These are phyloP conservation scores for Actinomortierella wolfii DNA, from an alignment of 371 early-diverging fungal species.

Conservation along the genomic window DNA sequence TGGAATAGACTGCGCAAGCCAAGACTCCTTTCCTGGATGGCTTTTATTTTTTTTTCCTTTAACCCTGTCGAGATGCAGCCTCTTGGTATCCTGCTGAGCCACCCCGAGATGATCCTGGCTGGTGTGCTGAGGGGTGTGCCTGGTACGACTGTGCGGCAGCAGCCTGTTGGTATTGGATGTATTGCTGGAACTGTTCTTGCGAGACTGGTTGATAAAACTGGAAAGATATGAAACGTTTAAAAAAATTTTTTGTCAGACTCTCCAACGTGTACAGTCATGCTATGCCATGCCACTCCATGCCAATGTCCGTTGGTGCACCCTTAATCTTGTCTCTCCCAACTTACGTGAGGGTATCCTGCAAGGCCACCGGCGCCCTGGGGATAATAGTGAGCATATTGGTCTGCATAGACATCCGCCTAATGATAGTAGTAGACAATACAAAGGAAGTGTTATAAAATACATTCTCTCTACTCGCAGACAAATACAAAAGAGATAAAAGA, in stretches of 20 bases:
- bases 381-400: slow-evolving; percentile 26
- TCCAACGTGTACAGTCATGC: too few species aligned
- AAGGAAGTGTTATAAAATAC: too few species aligned
- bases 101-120: slow-evolving; percentile 19
- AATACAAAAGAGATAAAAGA: background rate
- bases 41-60: background rate
- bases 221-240: too few species aligned
- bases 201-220: slow-evolving; percentile 33
- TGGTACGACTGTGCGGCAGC: slow-evolving; percentile 35
- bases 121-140: slow-evolving; percentile 20
- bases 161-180: slow-evolving; percentile 38
- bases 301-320: too few species aligned
- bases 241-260: too few species aligned
- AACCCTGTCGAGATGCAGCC: slow-evolving; percentile 13
- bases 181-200: slow-evolving; percentile 41
- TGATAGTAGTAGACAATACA: background rate
- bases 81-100: slow-evolving; percentile 28
- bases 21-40: too few species aligned
- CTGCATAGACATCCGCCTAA: slow-evolving; percentile 20
- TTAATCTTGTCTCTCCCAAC: background rate
- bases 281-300: too few species aligned
- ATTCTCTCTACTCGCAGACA: background rate
- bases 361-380: slow-evolving; percentile 23
- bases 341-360: slow-evolving; percentile 28
- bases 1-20: too few species aligned